Conservation (phyloP, 1,284 basidiomycete genomes). For the Puccinia novopanici region DNA sequence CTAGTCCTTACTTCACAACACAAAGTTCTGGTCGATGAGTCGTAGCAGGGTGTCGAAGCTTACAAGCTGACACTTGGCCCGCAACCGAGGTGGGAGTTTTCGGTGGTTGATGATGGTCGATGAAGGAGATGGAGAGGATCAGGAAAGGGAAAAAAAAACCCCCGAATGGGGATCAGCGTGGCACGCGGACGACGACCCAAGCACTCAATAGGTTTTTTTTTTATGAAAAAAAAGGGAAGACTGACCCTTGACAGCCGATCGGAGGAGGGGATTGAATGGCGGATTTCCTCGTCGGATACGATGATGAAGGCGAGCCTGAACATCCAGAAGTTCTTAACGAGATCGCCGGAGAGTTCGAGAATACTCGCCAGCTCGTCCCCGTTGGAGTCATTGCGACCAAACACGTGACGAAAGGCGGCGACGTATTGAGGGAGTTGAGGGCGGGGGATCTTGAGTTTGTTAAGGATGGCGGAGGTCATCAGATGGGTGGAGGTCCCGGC, state of each 20-base stretch:
- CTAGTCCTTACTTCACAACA: too few relatives aligned
- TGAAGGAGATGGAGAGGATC: too few relatives aligned
- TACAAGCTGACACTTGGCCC: too few relatives aligned
- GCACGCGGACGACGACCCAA: too few relatives aligned
- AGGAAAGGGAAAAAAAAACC: background rate
- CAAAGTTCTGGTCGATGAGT: too few relatives aligned
- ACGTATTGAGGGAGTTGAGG: background rate
- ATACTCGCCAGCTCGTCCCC: background rate
- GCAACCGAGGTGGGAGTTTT: too few relatives aligned
- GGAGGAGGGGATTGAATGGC: background rate
- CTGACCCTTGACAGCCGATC: constrained; percentile 1
- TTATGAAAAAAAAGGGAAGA: background rate
- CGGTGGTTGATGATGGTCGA: too few relatives aligned
- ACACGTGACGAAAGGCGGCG: background rate
- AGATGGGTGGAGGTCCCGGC: background rate
- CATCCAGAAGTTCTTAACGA: constrained; percentile 18
- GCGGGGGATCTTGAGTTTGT: background rate
- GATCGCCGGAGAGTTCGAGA: background rate
- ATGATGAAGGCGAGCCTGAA: constrained; percentile 10
- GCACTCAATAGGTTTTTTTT: too few relatives aligned
- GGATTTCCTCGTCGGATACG: background rate
- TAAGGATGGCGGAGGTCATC: background rate
- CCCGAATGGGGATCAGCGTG: too few relatives aligned
- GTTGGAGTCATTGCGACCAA: background rate
- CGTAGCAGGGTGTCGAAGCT: too few relatives aligned